A percentile compares a stretch with the other conserved stretches of the same genome.
Conservation (phyloP, 1,139 yeast genomes). For the Zygosaccharomyces sapae region DNA sequence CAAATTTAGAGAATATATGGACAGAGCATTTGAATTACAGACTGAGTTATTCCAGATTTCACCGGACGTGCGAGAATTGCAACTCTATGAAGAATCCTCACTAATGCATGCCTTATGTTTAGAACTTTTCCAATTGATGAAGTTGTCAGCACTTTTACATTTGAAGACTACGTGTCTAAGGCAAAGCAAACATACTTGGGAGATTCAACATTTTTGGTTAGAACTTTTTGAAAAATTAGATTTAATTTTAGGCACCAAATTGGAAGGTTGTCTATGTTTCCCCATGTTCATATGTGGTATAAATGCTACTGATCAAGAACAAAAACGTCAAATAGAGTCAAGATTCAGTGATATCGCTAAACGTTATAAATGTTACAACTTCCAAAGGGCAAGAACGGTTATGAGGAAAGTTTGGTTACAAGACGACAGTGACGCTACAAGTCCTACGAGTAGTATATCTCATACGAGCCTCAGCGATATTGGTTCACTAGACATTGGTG, state of each 20-base stretch:
- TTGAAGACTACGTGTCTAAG: slow-evolving; percentile 57
- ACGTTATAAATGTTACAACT: slow-evolving; percentile 65
- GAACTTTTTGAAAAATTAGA: slow-evolving; percentile 58
- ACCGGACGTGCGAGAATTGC: slow-evolving; percentile 18
- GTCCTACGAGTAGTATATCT: slow-evolving; percentile 38
- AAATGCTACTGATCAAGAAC: slow-evolving; percentile 50
- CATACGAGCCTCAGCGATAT: slow-evolving; percentile 31
- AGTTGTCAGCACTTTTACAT: slow-evolving; percentile 64
- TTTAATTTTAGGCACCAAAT: slow-evolving; percentile 58
- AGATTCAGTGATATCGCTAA: slow-evolving; percentile 55
- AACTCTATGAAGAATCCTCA: slow-evolving; percentile 15
- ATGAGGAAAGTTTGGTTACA: slow-evolving; percentile 57
- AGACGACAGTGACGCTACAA: slow-evolving; percentile 30
- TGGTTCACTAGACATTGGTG: slow-evolving; percentile 35
- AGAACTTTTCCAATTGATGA: slow-evolving; percentile 68
- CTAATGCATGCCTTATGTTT: slow-evolving; percentile 49
- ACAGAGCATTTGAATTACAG: slow-evolving; percentile 14
- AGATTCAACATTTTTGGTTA: slow-evolving; percentile 55
- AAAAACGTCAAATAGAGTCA: slow-evolving; percentile 48
- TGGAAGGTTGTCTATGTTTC: slow-evolving; percentile 68
- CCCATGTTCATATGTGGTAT: slow-evolving; percentile 77
- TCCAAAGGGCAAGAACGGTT: slow-evolving; percentile 54
- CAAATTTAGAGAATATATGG: slow-evolving; percentile 14
- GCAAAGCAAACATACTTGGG: slow-evolving; percentile 41
- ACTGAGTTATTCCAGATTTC: slow-evolving; percentile 13